These are phyloP conservation scores for Leccinum laetum DNA, from an alignment of 1,284 basidiomycete genomes.

Conservation along the genomic window DNA sequence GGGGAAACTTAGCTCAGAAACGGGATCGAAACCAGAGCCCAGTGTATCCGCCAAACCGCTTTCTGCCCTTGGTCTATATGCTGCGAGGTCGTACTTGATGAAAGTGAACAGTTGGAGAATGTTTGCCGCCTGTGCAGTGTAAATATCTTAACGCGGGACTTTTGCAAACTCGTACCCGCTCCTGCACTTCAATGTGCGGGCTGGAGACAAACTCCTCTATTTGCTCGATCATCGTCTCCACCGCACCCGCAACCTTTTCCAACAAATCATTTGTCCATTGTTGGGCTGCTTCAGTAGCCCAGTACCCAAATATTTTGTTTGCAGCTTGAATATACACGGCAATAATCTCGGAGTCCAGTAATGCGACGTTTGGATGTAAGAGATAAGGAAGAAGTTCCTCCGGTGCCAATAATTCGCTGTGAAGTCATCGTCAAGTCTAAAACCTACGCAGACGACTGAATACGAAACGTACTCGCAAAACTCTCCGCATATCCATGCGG, in stretches of 20 bases:
- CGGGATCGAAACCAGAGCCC: constrained; percentile 37
- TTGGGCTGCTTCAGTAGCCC: too few species aligned
- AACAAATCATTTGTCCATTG: constrained; percentile 75
- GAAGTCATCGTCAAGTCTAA: too few species aligned
- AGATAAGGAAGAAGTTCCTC: too few species aligned
- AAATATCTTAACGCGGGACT: background rate
- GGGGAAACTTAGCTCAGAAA: constrained; percentile 51
- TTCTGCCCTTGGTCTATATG: constrained; percentile 49
- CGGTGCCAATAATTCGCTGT: too few species aligned
- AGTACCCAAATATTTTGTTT: too few species aligned
- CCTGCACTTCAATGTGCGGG: constrained; percentile 86
- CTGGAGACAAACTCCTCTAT: constrained; percentile 56
- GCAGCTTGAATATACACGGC: too few species aligned
- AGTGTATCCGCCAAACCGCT: constrained; percentile 39
- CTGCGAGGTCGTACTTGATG: constrained; percentile 76
- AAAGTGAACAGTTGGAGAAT: constrained; percentile 79
- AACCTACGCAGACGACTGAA: too few species aligned
- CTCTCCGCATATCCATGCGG: too few species aligned
- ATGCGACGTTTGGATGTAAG: too few species aligned
- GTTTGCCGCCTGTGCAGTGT: constrained; percentile 67
- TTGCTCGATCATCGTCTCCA: constrained; percentile 58
- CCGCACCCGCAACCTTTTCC: constrained; percentile 58
- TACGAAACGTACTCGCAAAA: too few species aligned
- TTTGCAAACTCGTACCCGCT: constrained; percentile 63
- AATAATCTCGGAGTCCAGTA: too few species aligned